Evolutionary conservation across 805 yeast genomes (phyloP), one percentile per base, ranked within the genome.

Genomic region (Candida krabiensis): DNA sequence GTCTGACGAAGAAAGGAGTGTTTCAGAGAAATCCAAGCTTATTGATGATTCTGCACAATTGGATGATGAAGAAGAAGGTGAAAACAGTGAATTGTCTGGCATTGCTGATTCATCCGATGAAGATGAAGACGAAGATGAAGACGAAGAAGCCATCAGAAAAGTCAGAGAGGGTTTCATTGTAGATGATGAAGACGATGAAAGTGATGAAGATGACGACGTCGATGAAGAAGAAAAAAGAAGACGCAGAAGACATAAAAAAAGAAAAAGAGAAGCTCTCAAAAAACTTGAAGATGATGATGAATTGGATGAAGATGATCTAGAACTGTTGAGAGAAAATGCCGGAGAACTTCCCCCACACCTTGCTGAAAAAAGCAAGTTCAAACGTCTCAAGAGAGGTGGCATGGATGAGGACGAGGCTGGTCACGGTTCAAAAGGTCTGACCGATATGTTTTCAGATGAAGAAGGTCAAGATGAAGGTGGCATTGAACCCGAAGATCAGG

Each of bases 221-320:
- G 56, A 57, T 27, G 66, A 48, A 58, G 60, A 46, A 38, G 55
- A 67, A 54, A 62, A 64, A 46, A 56, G 61, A 46, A 47, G 43
- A 33, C 47, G 49, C 14, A 50, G 50, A 14, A 46, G 47, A 22
- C 69, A 68, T 50, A 64, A 67, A 41, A 65, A 68, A 63, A 60
- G 70, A 56, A 59, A 68, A 56, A 60, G 71, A 61, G 63, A 49
- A 19, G 45, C 55, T 14, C 56, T 50, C 27, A 34, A 40, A 9
- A 45, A 49, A 21, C 45, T 47, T 18, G 70, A 69, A 7, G 77
- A 72, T 28, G 75, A 75, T 31, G 89, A 80, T 47, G 84, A 79
- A 35, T 71, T 93, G 36, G 97, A 93, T 56, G 96, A 91, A 61
- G 99, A 93, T 64, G 99, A 93, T 62, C 73, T 93, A 53, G 98